Evolutionary conservation across 768 basidiomycete genomes (phyloP), one percentile per base, ranked within the genome.

Genomic region (Butyriboletus loyo): DNA sequence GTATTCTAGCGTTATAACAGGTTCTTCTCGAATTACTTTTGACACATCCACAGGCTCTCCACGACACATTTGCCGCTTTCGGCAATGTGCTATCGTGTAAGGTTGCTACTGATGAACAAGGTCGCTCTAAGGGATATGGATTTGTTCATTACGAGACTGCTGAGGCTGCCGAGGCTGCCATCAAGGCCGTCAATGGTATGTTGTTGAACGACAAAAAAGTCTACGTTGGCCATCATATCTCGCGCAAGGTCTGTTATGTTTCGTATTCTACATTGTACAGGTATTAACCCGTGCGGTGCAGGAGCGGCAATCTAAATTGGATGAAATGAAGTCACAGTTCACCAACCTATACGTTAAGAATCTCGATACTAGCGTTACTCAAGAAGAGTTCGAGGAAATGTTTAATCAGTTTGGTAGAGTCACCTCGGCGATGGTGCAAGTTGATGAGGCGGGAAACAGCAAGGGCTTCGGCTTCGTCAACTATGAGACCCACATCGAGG

Each of bases 341-440:
- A 99, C 97, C 69, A 99, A 99, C 77, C 80, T 99, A 56, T 99
- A 97, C 74, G 77, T 98, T 77, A 99, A 99, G 84, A 98, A 98
- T 77, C 71, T 99, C 60, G 92, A 95, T 68, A 66, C 80, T 42
- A 91, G 92, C 61, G 81, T 89, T 54, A 81, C 85, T 28, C 84
- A 92, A 62, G 88, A 91, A 19, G 90, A 97, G 64, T 96, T 99
- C 67, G 79, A 85, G 61, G 76, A 80, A 39, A 79, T 98, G 57
- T 97, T 99, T 74, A 69, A 70, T 47, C 70, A 75, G 49, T 95
- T 79, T 65, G 97, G 97, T 41, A 74, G 68, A 6, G 89, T 97
- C 64, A 95, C 97, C 50, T 98, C 96, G 37, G 90, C 92, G 44
- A 76, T 95, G 62, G 69, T 99, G 52, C 83, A 87, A 66, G 49